phyloP scores from a whole-genome alignment of 768 basidiomycete species.

The Mycena chlorophos region DNA sequence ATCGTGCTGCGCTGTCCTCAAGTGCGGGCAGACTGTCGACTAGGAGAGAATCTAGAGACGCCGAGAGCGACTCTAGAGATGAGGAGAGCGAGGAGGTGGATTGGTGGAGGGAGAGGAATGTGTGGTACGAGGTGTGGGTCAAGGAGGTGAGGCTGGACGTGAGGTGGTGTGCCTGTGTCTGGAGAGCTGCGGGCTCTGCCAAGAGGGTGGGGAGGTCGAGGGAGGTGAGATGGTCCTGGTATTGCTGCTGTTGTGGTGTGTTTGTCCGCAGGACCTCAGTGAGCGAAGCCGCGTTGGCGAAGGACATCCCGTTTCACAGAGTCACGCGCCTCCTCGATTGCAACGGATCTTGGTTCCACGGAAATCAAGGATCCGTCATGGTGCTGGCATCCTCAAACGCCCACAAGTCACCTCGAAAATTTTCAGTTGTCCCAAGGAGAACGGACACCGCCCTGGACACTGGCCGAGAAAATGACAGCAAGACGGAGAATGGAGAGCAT shows the following conservation, averaged over 20 bases:
- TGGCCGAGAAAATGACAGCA: no score
- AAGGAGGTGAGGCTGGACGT: conserved; percentile 88
- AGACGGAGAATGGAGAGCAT: no score
- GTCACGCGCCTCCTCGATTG: no score
- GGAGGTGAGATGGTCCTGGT: conserved; percentile 65
- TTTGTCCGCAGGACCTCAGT: conserved; percentile 1
- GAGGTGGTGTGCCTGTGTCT: conserved; percentile 82
- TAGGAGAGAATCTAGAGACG: conserved; percentile 71
- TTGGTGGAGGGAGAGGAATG: conserved; percentile 84
- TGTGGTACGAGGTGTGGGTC: conserved; percentile 88
- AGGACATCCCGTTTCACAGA: no score
- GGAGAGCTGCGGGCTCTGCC: conserved; percentile 71
- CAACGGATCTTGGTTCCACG: background rate
- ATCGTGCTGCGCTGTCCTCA: conserved; percentile 69
- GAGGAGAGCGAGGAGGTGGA: conserved; percentile 72
- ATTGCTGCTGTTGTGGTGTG: conserved; percentile 39
- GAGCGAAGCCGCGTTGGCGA: background rate
- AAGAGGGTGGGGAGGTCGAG: conserved; percentile 69
- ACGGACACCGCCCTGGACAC: background rate
- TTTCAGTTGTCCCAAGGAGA: background rate
- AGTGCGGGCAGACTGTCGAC: conserved; percentile 70
- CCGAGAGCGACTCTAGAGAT: conserved; percentile 73
- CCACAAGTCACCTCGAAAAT: background rate
- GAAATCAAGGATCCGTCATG: background rate
- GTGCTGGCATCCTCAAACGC: background rate